These are phyloP conservation scores for Podospora comata DNA, from an alignment of 495 filamentous ascomycete genomes.

Conservation along the genomic window DNA sequence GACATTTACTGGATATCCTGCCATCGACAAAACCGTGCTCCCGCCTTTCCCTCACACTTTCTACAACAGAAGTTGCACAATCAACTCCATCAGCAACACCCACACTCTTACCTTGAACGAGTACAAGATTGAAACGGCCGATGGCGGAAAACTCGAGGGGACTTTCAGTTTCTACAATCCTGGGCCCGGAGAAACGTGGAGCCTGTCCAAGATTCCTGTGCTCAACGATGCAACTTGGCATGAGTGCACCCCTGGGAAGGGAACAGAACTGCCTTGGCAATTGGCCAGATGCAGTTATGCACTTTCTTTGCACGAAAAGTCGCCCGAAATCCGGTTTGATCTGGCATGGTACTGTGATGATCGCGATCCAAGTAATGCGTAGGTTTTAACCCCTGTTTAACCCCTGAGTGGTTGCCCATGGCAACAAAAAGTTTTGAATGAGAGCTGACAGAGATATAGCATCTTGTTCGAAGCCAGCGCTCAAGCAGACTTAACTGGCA, in stretches of 20 bases:
- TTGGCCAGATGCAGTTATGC: slow-evolving; percentile 20
- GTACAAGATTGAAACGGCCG: slow-evolving; percentile 20
- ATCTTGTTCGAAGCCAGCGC: slow-evolving; percentile 11
- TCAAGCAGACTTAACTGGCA: not conserved
- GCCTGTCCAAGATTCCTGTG: slow-evolving; percentile 11
- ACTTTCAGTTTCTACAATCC: slow-evolving; percentile 24
- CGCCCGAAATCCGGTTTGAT: slow-evolving; percentile 18
- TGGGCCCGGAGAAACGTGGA: slow-evolving; percentile 21
- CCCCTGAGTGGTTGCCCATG: not conserved
- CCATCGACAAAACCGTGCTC: slow-evolving; percentile 19
- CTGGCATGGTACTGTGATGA: slow-evolving; percentile 32
- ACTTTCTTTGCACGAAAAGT: slow-evolving; percentile 17
- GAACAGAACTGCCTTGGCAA: slow-evolving; percentile 20
- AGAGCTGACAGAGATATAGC: not conserved
- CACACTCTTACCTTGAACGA: slow-evolving; percentile 20
- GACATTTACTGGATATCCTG: slow-evolving; percentile 23
- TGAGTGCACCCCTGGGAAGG: slow-evolving; percentile 9
- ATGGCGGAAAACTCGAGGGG: slow-evolving; percentile 2
- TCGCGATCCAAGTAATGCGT: slow-evolving; percentile 28
- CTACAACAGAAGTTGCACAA: slow-evolving; percentile 51
- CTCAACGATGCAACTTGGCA: slow-evolving; percentile 23
- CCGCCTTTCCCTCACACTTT: slow-evolving; percentile 49
- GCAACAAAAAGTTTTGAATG: not conserved
- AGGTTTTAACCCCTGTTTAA: slow-evolving; percentile 6
- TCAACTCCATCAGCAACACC: slow-evolving; percentile 26